These are phyloP conservation scores for Penstemon davidsonii DNA, from an alignment of 257 asterid species.

Conservation along the genomic window DNA sequence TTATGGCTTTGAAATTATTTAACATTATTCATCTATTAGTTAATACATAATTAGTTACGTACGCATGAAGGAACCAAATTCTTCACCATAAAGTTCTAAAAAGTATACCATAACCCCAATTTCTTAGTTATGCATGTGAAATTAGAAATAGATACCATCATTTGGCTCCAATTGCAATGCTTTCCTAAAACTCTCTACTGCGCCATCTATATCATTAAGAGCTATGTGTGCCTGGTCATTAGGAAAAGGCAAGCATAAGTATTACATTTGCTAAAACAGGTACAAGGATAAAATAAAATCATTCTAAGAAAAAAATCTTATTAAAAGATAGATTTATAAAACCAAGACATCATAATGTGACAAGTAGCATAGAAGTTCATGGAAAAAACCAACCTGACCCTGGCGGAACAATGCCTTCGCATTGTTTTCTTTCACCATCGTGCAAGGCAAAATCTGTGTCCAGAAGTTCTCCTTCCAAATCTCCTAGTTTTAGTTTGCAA, in stretches of 20 bases:
- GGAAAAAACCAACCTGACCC: slow-evolving; percentile 72
- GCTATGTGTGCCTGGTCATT: slow-evolving; percentile 76
- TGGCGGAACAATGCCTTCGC: slow-evolving; percentile 93
- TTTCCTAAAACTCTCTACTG: slow-evolving; percentile 80
- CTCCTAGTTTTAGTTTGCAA: no score
- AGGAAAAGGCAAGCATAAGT: slow-evolving; percentile 23
- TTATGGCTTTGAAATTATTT: no score
- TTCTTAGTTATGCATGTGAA: no score
- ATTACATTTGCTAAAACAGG: slow-evolving; percentile 8
- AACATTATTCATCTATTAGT: no score
- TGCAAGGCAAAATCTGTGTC: slow-evolving; percentile 93
- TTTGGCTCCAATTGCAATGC: slow-evolving; percentile 86
- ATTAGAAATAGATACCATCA: slow-evolving; percentile 56
- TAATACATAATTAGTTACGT: no score
- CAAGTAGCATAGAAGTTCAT: background rate
- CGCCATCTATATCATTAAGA: slow-evolving; percentile 81
- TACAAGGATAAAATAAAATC: background rate
- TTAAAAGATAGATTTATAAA: background rate
- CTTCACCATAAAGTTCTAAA: no score
- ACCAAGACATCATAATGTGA: background rate
- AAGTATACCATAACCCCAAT: no score
- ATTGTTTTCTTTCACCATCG: slow-evolving; percentile 69
- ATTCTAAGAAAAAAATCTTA: background rate
- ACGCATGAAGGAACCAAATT: no score
- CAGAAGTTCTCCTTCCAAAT: slow-evolving; percentile 75